Base-by-base conservation (phyloP, 495 filamentous ascomycete species). In the Talaromyces stipitatus region DNA sequence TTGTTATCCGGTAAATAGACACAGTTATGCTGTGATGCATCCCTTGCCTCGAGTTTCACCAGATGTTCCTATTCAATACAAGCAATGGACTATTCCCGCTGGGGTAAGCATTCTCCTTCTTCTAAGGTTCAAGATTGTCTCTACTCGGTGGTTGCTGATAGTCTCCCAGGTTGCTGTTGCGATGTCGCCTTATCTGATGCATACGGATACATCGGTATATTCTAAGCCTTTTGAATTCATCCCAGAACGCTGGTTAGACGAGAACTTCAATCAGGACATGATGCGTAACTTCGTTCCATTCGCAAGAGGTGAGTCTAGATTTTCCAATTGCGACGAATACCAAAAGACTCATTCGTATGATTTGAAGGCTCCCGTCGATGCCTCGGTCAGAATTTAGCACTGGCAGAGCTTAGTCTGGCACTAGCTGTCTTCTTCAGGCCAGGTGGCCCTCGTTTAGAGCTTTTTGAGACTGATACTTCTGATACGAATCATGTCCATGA, bases 241-340 rank as follows among this genome's bases (percentile, higher is more conserved):
- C 12, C 82, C 82, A 0, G 72, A 78, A 18, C 72, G 81, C 22
- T 85, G 78, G 77, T 62, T 80, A 22, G 58, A 62, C 7, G 63
- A 67, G 4, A 48, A 48, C 10, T 48, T 54, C 10, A 60, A 62
- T 7, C 52, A 66, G 30, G 45, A 62, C 26, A 58, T 79, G 23
- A 52, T 59, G 11, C 62, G 64, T 12, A 74, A 69, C 46, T 66
- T 73, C 4, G 67, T 76, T 7, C 58, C 77, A 0, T 83, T 83
- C 50, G 66, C 61, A 10, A 73, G 68, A 54, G 45, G 45, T 48
- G 24, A 18, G 20, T 47, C 20, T 24, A 22, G 20, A 47, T 48
- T 20, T 24, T 14, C 24, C 24, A 1, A 26, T 7, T 12, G 8
- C 11, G n/a, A 26, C 22, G 10, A 14, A 26, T 14, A 20, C 43